Percentiles rank a stretch among this genome's conserved stretches.
Conservation (phyloP, 352 stramenopile genomes). For the Pythium sp. region DNA sequence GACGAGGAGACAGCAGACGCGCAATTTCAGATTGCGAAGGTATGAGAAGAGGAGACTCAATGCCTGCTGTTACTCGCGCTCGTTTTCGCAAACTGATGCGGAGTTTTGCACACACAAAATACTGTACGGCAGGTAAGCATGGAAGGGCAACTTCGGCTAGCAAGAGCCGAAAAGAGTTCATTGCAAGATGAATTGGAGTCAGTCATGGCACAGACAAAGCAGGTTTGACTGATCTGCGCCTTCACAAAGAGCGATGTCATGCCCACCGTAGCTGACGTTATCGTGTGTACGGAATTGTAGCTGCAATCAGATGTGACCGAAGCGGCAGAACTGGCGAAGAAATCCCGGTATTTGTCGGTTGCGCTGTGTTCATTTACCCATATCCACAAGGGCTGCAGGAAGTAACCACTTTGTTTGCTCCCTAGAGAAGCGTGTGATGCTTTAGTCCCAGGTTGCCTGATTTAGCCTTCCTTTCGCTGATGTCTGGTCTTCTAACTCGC, state of each 20-base stretch:
- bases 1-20: slow-evolving; percentile 5
- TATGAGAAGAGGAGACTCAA: neutral
- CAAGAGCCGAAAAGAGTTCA: neutral
- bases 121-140: neutral
- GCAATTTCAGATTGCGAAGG: neutral
- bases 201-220: neutral
- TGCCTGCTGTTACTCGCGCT: neutral
- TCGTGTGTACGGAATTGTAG: neutral
- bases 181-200: neutral
- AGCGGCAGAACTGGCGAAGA: neutral
- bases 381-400: neutral
- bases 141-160: slow-evolving; percentile 4
- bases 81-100: neutral
- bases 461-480: neutral
- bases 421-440: slow-evolving; percentile 2
- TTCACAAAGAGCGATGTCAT: neutral
- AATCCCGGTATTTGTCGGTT: slow-evolving; percentile 3
- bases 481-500: neutral
- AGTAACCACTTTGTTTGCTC: neutral
- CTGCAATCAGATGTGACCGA: slow-evolving; percentile 12
- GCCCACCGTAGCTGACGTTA: neutral
- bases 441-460: slow-evolving; percentile 6
- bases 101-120: neutral
- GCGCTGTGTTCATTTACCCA: neutral
- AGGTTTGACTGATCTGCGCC: neutral